phyloP scores from a whole-genome alignment of 2,329 filamentous ascomycete genomes.

The Purpureocillium takamizusanense region DNA sequence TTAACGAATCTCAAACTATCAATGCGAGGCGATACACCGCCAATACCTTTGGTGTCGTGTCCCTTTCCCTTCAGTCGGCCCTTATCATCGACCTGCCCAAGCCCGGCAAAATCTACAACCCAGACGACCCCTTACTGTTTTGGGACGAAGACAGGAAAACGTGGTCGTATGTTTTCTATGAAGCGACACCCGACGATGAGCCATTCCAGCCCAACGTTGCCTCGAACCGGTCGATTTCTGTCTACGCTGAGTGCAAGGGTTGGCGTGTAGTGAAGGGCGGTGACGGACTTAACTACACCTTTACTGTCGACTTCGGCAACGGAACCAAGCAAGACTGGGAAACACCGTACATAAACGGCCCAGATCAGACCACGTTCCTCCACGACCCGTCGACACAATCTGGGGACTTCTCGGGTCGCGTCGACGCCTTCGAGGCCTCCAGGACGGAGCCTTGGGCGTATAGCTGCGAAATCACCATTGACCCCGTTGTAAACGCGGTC shows the following conservation, averaged over 20 bases:
- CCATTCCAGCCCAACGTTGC: conserved; percentile 13
- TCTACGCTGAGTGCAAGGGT: conserved; percentile 17
- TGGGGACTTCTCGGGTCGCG: conserved; percentile 15
- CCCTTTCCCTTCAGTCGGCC: conserved; percentile 17
- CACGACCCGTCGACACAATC: conserved; percentile 16
- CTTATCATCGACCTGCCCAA: conserved; percentile 12
- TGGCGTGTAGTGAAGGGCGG: conserved; percentile 21
- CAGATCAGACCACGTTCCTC: conserved; percentile 27
- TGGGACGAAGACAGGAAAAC: conserved; percentile 11
- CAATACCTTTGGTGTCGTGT: conserved; percentile 31
- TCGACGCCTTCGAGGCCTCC: conserved; percentile 29
- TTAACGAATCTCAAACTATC: conserved; percentile 8
- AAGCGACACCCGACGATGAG: conserved; percentile 12
- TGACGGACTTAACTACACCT: conserved; percentile 15
- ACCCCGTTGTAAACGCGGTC: conserved; percentile 21
- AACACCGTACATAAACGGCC: conserved; percentile 18
- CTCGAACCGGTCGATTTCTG: conserved; percentile 22
- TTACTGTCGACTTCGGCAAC: conserved; percentile 15
- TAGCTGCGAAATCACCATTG: conserved; percentile 27
- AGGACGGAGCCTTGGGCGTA: conserved; percentile 28
- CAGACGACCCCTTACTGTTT: conserved; percentile 22
- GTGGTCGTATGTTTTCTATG: conserved; percentile 29
- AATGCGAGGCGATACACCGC: conserved; percentile 32
- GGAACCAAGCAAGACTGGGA: conserved; percentile 11
- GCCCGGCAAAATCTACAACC: conserved; percentile 20